A percentile compares a stretch with the other conserved stretches of the same genome.
Conservation (phyloP, 129 eudicot genomes). For the Flaveria trinervia region DNA sequence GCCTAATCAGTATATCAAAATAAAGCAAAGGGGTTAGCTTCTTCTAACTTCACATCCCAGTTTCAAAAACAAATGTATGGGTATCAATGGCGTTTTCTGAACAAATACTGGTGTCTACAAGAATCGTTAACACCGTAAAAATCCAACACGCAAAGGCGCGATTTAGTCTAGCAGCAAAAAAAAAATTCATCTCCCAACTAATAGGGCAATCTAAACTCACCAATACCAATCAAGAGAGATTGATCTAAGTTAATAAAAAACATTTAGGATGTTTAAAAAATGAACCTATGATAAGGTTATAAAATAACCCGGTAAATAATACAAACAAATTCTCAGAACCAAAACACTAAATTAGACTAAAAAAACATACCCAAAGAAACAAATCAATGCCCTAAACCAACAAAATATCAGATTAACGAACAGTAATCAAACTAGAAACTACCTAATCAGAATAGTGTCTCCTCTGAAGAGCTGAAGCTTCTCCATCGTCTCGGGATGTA, state of each 20-base stretch:
- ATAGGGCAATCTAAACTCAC: background rate
- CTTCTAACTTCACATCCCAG: background rate
- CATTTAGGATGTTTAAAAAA: background rate
- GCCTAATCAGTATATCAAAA: background rate
- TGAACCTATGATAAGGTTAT: background rate
- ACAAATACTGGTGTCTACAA: too few species aligned
- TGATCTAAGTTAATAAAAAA: background rate
- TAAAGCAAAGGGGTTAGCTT: background rate
- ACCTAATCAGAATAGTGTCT: slow-evolving; percentile 83
- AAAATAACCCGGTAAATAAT: background rate
- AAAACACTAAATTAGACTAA: background rate
- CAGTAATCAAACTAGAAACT: background rate
- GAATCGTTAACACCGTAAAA: background rate
- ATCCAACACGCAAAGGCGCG: slow-evolving; percentile 1
- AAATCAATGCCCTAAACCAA: background rate
- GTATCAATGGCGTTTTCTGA: too few species aligned
- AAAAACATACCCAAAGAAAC: background rate
- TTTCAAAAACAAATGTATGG: too few species aligned
- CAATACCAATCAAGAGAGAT: background rate
- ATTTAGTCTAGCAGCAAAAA: background rate
- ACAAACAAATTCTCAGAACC: background rate
- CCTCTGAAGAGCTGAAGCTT: slow-evolving; percentile 96
- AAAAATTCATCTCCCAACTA: background rate
- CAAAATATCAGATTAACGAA: background rate
- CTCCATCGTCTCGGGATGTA: slow-evolving; percentile 94